Conservation (phyloP, 805 yeast genomes). For the Torulaspora indica region DNA sequence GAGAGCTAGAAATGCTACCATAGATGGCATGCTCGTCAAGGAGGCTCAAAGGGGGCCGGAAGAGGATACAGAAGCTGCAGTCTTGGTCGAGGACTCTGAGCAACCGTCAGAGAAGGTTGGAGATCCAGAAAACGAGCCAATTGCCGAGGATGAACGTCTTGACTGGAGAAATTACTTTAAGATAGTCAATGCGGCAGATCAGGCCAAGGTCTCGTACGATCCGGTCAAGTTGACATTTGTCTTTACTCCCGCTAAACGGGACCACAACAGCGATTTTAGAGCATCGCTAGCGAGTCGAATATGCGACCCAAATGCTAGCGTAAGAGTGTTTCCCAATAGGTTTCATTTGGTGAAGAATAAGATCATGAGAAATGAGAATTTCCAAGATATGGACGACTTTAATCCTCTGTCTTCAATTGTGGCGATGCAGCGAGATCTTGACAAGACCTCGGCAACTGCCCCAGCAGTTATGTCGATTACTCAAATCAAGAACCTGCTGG, state of each 20-base stretch:
- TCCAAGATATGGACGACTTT: conserved; percentile 43
- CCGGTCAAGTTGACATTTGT: conserved; percentile 57
- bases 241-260: conserved; percentile 24
- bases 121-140: conserved; percentile 5
- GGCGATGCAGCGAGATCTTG: conserved; percentile 21
- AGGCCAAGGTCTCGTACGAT: conserved; percentile 63
- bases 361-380: conserved; percentile 67
- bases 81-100: not conserved
- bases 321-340: conserved; percentile 48
- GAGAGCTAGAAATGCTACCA: conserved; percentile 3
- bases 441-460: conserved; percentile 12
- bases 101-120: not conserved
- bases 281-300: conserved; percentile 14
- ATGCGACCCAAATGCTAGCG: conserved; percentile 31
- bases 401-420: conserved; percentile 37
- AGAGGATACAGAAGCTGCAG: conserved; percentile 1
- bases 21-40: conserved; percentile 5
- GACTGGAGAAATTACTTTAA: conserved; percentile 73
- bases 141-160: conserved; percentile 32
- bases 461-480: conserved; percentile 46
- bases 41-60: not conserved
- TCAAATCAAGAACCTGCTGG: conserved; percentile 75
- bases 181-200: conserved; percentile 57
- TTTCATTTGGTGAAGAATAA: conserved; percentile 65
- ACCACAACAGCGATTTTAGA: conserved; percentile 8